A percentile compares a stretch with the other conserved stretches of the same genome.
Conservation (phyloP, 768 basidiomycete species). For the Nevesoporus exiguus region DNA sequence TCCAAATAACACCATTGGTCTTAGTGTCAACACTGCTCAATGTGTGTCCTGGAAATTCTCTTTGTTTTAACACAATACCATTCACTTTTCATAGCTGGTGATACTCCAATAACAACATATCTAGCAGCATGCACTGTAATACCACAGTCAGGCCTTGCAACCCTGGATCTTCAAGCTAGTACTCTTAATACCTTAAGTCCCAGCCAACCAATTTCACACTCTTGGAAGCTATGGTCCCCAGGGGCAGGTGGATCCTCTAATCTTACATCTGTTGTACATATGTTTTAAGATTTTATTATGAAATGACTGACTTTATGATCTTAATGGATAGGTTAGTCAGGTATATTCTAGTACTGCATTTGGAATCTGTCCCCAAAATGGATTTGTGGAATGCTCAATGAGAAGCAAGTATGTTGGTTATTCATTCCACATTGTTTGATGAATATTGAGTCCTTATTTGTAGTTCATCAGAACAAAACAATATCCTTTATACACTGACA, state of each 20-base stretch:
- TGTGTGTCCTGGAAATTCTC: too few species aligned
- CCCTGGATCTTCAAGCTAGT: slow-evolving; percentile 3
- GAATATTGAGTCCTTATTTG: background rate
- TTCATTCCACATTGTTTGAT: too few species aligned
- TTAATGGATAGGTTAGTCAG: too few species aligned
- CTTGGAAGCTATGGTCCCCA: slow-evolving; percentile 14
- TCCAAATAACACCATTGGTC: background rate
- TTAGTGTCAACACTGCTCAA: background rate
- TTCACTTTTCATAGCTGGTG: background rate
- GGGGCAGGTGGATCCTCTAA: too few species aligned
- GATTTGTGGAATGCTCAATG: too few species aligned
- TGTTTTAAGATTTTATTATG: too few species aligned
- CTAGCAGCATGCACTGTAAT: slow-evolving; percentile 9
- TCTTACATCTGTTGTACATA: background rate
- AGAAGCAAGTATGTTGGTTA: too few species aligned
- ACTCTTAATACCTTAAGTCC: background rate
- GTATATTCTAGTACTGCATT: too few species aligned
- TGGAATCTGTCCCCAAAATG: too few species aligned
- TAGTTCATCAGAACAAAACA: background rate
- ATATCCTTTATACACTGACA: background rate
- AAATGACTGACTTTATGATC: too few species aligned
- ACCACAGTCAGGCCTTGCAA: background rate
- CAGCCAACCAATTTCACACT: background rate
- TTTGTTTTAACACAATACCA: too few species aligned
- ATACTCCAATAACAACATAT: background rate